Base-by-base conservation (phyloP, 2,329 filamentous ascomycete species). In the Fusarium sp. region DNA sequence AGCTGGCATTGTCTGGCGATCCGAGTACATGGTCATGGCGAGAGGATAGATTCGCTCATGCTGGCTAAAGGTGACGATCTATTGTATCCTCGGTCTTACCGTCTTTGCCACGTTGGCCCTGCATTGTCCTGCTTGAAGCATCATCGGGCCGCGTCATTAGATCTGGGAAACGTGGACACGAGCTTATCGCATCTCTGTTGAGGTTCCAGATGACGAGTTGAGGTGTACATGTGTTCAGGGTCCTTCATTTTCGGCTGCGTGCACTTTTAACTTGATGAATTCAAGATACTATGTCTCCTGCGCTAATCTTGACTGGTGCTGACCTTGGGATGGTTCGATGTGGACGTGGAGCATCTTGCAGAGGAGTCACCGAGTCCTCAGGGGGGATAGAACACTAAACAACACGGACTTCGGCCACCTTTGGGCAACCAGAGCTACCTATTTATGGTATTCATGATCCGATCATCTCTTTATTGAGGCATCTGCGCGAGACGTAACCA, bases 121-220 rank as follows among this genome's bases (percentile, higher is more conserved):
- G 12, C 40, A 26, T 33, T 27, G 20, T 40, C 27, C 35, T 11
- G 10, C 20, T 45, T 33, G 8, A 48, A 20, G 3, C 27, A 44
- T 37, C 44, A 54, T 44, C 26, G 10, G 11, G 59, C 59, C 68
- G 32, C 64, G 55, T 69, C 55, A 53, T 46, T 54, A 30, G 46
- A 50, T 45, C 26, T 54, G 8, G n/a, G 14, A 10, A 41, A 66
- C 35, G 13, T 32, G 12, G 7, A 26, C 30, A 71, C 59, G 45
- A 54, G 41, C 60, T 48, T 70, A 54, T 71, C 64, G 69, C 56
- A 72, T 72, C 37, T 59, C 35, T 27, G 11, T 35, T 27, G 4
- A 5, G 17, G 69, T 66, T 44, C 9, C 35, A 23, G 41, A 62
- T 71, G 69, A 72, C 54, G 64, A 32, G 10, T 42, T 37, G 15